These are phyloP conservation scores for Fusarium nodosum DNA, from an alignment of 2,329 filamentous ascomycete species.

Conservation along the genomic window DNA sequence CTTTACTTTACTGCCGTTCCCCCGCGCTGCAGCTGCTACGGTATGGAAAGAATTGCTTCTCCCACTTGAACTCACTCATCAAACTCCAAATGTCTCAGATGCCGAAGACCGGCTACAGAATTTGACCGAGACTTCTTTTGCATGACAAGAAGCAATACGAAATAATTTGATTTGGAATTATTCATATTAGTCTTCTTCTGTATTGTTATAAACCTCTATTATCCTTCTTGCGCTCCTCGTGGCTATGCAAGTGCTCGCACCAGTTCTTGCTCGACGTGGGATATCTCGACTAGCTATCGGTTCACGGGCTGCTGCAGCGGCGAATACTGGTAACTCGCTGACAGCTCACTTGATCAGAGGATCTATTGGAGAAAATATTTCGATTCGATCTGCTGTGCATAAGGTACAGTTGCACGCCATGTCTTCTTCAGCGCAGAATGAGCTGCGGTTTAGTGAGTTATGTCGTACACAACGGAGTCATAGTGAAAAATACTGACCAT, in stretches of 20 bases:
- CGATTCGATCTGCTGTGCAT: constrained; percentile 2
- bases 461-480: background rate
- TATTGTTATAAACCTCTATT: background rate
- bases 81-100: constrained; percentile 35
- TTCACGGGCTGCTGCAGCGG: constrained; percentile 25
- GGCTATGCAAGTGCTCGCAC: constrained; percentile 35
- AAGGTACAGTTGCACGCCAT: constrained; percentile 26
- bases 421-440: constrained; percentile 29
- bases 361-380: background rate
- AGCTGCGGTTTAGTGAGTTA: constrained; percentile 55
- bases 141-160: background rate
- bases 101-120: constrained; percentile 15
- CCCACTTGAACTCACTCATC: constrained; percentile 8
- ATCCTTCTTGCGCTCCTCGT: background rate
- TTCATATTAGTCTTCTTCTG: background rate
- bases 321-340: constrained; percentile 12
- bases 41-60: constrained; percentile 12
- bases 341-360: constrained; percentile 3
- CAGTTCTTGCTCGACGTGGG: constrained; percentile 33
- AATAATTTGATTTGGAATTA: constrained; percentile 3
- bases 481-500: constrained; percentile 23
- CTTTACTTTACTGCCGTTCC: constrained; percentile 30
- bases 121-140: constrained; percentile 19
- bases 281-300: constrained; percentile 34
- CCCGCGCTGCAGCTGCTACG: constrained; percentile 22